These are phyloP conservation scores for Aspergillus steynii DNA, from an alignment of 495 filamentous ascomycete species.

Conservation along the genomic window DNA sequence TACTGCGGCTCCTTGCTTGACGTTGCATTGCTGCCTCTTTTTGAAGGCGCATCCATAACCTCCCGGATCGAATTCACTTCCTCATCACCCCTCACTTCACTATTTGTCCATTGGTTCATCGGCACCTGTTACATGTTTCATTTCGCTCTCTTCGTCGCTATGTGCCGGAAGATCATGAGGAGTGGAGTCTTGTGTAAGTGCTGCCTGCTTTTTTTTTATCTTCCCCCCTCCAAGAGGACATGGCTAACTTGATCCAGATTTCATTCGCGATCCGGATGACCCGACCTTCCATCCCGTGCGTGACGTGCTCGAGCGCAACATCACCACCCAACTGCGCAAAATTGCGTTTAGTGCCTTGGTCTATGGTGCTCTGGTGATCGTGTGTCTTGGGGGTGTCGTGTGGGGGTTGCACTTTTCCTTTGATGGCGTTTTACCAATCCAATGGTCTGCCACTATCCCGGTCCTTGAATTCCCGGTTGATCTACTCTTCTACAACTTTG, in stretches of 20 bases:
- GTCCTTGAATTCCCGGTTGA: slow-evolving; percentile 94
- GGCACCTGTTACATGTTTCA: slow-evolving; percentile 99
- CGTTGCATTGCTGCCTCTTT: slow-evolving; percentile 83
- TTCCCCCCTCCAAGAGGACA: background rate
- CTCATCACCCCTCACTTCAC: slow-evolving; percentile 75
- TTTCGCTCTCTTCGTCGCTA: slow-evolving; percentile 96
- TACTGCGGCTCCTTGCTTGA: slow-evolving; percentile 94
- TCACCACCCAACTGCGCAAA: slow-evolving; percentile 91
- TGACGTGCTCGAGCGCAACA: slow-evolving; percentile 91
- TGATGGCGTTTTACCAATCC: slow-evolving; percentile 77
- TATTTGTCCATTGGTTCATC: slow-evolving; percentile 98
- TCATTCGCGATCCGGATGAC: slow-evolving; percentile 98
- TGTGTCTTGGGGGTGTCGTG: slow-evolving; percentile 93
- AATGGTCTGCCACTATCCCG: slow-evolving; percentile 87
- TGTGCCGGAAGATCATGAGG: slow-evolving; percentile 98
- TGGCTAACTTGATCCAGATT: slow-evolving; percentile 56
- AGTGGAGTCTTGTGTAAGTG: slow-evolving; percentile 84
- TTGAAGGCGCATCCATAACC: slow-evolving; percentile 71
- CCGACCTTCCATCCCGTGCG: slow-evolving; percentile 97
- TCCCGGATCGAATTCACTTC: slow-evolving; percentile 76
- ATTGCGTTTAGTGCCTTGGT: slow-evolving; percentile 95
- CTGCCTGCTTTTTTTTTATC: background rate
- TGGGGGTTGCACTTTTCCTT: slow-evolving; percentile 77
- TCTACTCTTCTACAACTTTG: slow-evolving; percentile 92
- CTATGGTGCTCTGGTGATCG: slow-evolving; percentile 87